Percentiles rank a stretch among this genome's conserved stretches.
phyloP scores from a whole-genome alignment of 2,329 filamentous ascomycete genomes.

The Penicillium crustosum region DNA sequence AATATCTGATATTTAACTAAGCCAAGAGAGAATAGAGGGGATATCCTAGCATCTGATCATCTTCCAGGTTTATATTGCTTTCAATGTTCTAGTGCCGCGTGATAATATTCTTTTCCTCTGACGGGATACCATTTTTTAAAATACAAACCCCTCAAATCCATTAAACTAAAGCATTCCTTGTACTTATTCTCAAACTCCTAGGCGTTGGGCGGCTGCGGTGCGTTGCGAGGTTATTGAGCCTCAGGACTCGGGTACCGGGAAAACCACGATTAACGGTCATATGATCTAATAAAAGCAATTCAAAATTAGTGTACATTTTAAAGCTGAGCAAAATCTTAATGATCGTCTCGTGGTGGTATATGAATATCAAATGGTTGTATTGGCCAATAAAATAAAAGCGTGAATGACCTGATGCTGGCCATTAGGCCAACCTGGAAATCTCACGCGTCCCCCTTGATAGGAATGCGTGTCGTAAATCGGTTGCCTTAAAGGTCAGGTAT shows the following conservation, averaged over 20 bases:
- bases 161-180: not conserved
- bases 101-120: not conserved
- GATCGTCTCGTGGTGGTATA: not conserved
- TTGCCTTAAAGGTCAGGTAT: not conserved
- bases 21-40: not conserved
- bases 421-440: not conserved
- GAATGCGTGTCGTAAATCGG: not conserved
- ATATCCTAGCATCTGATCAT: not conserved
- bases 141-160: not conserved
- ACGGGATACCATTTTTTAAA: too few relatives aligned
- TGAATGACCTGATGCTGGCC: not conserved
- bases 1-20: not conserved
- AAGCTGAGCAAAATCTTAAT: not conserved
- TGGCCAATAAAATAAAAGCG: not conserved
- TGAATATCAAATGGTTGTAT: not conserved
- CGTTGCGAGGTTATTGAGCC: not conserved
- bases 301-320: not conserved
- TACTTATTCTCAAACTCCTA: not conserved
- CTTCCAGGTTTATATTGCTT: not conserved
- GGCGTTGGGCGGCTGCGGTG: not conserved
- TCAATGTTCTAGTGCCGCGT: not conserved
- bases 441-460: not conserved
- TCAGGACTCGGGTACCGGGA: not conserved
- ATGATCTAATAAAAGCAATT: not conserved
- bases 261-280: not conserved